Base-by-base conservation (phyloP, 352 stramenopile genomes). In the Pseudoperonospora humuli region DNA sequence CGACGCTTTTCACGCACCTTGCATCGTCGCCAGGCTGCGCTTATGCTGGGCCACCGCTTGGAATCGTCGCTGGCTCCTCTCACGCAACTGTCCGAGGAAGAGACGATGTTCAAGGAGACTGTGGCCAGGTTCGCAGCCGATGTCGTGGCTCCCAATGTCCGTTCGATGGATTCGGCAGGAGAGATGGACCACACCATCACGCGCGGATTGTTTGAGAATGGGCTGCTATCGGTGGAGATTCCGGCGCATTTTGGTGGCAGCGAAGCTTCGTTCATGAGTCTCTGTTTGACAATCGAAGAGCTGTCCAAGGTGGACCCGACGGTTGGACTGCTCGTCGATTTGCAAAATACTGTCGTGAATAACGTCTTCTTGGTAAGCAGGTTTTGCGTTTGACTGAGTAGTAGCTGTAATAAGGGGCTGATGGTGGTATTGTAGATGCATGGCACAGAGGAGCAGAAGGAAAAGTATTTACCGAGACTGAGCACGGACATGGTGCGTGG, bases 211-310 rank as follows among this genome's bases (percentile, higher is more conserved):
- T 98, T 98, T 63, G 79, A 97, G 35, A 85, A 94, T 39, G 82
- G 82, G 10, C 79, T 98, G 47, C 88, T 99, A 73, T 95, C 92
- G 13, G 87, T 99, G 53, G 92, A 98, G 71, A 97, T 98, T 45
- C 90, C 90, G 9, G 80, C 85, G 36, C 73, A 96, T 20, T 96
- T 88, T 51, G 86, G 84, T 32, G 96, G 96, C 25, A 90, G 69
- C 19, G 94, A 93, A 27, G 81, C 96, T 18, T 96, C 77, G 11
- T 99, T 98, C 62, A 97, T 97, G 62, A 92, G 77, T 19, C 72
- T 96, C 15, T 96, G 87, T 46, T 74, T 98, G 31, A 95, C 91
- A 8, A 96, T 99, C 25, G 94, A 99, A 67, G 95, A 98, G 75
- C 66, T 98, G 15, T 96, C 90, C 6, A 88, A 95, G 49, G 82